These are phyloP conservation scores for Xylaria sp. DNA, from an alignment of 2,329 filamentous ascomycete genomes.

Conservation along the genomic window DNA sequence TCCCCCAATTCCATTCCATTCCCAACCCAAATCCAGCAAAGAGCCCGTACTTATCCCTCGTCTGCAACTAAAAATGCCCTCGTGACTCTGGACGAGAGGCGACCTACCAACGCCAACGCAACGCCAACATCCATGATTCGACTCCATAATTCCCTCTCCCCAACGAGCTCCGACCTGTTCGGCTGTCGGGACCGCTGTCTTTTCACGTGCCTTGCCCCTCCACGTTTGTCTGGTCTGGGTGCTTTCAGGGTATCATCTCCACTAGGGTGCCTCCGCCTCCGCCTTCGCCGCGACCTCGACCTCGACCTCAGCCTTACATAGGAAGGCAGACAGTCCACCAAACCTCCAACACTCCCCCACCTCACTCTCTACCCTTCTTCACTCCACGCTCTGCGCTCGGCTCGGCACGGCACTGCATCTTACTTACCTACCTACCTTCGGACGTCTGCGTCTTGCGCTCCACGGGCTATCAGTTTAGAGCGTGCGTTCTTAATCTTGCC, in stretches of 20 bases:
- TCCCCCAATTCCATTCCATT: constrained; percentile 10
- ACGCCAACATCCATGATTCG: constrained; percentile 10
- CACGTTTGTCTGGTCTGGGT: not conserved
- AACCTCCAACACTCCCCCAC: not conserved
- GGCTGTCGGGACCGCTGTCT: constrained; percentile 11
- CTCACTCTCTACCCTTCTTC: not conserved
- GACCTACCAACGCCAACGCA: constrained; percentile 2
- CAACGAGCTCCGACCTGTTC: constrained; percentile 4
- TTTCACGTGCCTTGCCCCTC: constrained; percentile 29
- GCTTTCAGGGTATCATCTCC: not conserved
- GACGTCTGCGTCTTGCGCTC: not conserved
- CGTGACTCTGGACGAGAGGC: constrained; percentile 33
- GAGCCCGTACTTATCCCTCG: constrained; percentile 22
- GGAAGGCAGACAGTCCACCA: constrained; percentile 13
- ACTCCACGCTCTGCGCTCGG: not conserved
- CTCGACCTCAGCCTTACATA: constrained; percentile 27
- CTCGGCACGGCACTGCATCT: not conserved
- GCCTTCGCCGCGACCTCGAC: too few species aligned
- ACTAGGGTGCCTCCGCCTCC: too few species aligned
- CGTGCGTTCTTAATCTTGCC: constrained; percentile 16
- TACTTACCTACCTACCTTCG: not conserved
- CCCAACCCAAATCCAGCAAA: constrained; percentile 34
- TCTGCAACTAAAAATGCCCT: constrained; percentile 36
- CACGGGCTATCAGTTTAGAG: not conserved
- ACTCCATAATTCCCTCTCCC: constrained; percentile 6